Evolutionary conservation across 768 basidiomycete species (phyloP).

Genomic region (Leccinum subtestaceum): DNA sequence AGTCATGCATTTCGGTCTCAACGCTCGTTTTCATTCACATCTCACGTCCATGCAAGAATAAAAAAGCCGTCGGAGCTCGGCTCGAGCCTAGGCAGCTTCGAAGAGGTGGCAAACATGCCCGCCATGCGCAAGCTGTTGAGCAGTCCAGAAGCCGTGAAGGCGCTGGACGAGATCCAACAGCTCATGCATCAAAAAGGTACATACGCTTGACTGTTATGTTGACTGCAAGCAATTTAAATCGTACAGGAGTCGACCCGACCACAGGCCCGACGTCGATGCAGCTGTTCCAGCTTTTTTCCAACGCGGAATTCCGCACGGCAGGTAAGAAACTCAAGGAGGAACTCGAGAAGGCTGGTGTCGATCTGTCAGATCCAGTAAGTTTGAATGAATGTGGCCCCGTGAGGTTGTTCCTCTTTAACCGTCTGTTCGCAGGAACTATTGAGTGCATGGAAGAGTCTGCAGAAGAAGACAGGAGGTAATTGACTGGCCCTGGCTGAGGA

Average conservation of each 20-base stretch:
- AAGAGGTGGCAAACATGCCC: slow-evolving; percentile 38
- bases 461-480: slow-evolving; percentile 26
- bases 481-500: slow-evolving; percentile 1
- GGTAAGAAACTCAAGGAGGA: slow-evolving; percentile 46
- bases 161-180: slow-evolving; percentile 43
- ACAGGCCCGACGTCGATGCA: slow-evolving; percentile 49
- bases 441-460: slow-evolving; percentile 36
- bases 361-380: slow-evolving; percentile 52
- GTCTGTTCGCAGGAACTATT: slow-evolving; percentile 42
- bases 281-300: slow-evolving; percentile 53
- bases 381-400: background rate
- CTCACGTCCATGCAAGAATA: slow-evolving; percentile 28
- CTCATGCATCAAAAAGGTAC: slow-evolving; percentile 50
- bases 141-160: slow-evolving; percentile 48
- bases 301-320: slow-evolving; percentile 50
- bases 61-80: slow-evolving; percentile 29
- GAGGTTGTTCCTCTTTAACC: background rate
- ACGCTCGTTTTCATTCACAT: slow-evolving; percentile 33
- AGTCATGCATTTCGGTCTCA: slow-evolving; percentile 9
- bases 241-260: slow-evolving; percentile 47
- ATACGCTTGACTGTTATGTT: background rate
- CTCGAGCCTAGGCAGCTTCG: slow-evolving; percentile 40
- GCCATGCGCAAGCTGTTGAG: slow-evolving; percentile 47
- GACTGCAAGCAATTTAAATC: background rate
- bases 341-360: slow-evolving; percentile 58